Evolutionary conservation across 2,329 filamentous ascomycete species (phyloP).

Genomic region (Colletotrichum costaricense): DNA sequence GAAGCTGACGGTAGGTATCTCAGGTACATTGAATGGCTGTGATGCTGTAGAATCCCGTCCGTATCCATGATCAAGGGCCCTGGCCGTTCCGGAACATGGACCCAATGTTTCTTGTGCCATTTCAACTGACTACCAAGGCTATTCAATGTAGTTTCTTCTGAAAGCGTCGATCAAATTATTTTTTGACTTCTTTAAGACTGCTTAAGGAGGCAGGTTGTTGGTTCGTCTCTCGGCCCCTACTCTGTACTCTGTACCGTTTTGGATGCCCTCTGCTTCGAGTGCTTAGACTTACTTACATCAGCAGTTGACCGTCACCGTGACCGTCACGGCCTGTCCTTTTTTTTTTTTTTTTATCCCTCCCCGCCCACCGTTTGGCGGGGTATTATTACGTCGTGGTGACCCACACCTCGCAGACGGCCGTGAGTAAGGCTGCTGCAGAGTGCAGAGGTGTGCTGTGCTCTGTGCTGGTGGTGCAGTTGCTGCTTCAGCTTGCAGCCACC

Average conservation of each 20-base stretch:
- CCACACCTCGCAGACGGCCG: not conserved
- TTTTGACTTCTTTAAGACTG: not conserved
- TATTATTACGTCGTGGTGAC: constrained; percentile 2
- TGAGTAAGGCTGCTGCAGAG: constrained; percentile 8
- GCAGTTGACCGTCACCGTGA: not conserved
- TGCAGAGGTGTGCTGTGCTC: not conserved
- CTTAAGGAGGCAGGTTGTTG: not conserved
- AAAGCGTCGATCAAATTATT: not conserved
- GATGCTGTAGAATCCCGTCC: not conserved
- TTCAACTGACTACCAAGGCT: not conserved
- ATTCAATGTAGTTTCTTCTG: not conserved
- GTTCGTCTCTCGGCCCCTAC: not conserved
- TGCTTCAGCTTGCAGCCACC: not conserved
- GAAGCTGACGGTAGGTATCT: not conserved
- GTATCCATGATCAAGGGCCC: not conserved
- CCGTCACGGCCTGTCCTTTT: not conserved
- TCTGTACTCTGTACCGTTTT: not conserved
- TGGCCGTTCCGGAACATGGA: not conserved
- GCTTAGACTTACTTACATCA: not conserved
- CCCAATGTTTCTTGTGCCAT: not conserved
- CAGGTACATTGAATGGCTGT: not conserved
- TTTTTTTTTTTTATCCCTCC: not conserved
- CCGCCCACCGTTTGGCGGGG: constrained; percentile 16
- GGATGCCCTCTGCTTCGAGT: not conserved
- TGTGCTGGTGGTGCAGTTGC: not conserved